phyloP scores from a whole-genome alignment of 2,329 filamentous ascomycete species.

The Talaromyces sp. region DNA sequence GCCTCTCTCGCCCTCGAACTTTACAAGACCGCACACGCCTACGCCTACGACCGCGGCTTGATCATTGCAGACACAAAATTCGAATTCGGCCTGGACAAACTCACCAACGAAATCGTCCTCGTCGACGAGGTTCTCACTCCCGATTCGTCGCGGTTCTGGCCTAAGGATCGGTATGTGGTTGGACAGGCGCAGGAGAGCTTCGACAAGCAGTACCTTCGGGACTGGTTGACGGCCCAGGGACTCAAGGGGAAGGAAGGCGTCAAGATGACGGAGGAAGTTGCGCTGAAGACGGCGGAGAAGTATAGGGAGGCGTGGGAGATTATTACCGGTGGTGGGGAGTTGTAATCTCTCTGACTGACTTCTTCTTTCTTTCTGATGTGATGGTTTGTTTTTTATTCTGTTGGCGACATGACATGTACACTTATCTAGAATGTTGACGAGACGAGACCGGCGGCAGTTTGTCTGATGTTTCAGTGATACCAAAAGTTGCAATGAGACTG shows the following conservation, averaged over 20 bases:
- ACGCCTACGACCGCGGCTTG: constrained; percentile 59
- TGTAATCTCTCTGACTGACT: constrained; percentile 19
- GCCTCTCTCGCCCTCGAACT: constrained; percentile 64
- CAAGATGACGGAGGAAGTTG: constrained; percentile 69
- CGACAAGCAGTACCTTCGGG: constrained; percentile 80
- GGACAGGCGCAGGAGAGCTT: constrained; percentile 78
- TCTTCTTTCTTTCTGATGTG: constrained; percentile 24
- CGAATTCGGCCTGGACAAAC: constrained; percentile 71
- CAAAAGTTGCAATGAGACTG: background rate
- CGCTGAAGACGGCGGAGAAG: constrained; percentile 65
- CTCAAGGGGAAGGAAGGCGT: constrained; percentile 75
- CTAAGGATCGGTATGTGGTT: constrained; percentile 66
- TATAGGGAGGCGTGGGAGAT: constrained; percentile 74
- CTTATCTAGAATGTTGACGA: background rate
- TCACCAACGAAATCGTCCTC: constrained; percentile 66
- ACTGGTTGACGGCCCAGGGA: constrained; percentile 74
- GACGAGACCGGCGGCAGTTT: background rate
- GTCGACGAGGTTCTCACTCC: constrained; percentile 86
- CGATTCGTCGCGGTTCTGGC: constrained; percentile 85
- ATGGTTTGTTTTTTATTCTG: too few species aligned
- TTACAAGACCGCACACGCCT: constrained; percentile 55
- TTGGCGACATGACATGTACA: background rate
- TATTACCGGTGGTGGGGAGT: constrained; percentile 56
- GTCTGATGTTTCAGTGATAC: background rate
- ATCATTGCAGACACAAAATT: constrained; percentile 78